Evolutionary conservation across 495 filamentous ascomycete species (phyloP).

Genomic region (Penicillium antarcticum): DNA sequence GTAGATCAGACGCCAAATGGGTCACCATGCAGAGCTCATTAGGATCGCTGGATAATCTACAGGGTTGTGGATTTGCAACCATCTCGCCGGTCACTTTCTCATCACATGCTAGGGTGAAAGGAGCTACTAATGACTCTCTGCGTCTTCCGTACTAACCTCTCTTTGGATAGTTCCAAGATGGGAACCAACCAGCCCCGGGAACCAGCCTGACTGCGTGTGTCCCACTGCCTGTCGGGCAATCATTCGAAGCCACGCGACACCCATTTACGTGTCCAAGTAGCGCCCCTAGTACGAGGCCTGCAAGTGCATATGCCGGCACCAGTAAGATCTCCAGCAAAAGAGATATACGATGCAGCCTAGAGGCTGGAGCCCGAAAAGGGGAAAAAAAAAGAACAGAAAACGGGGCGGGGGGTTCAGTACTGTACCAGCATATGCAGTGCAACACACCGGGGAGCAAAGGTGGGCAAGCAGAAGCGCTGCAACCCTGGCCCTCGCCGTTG

Average conservation of each 20-base stretch:
- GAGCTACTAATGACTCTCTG: neutral
- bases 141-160: neutral
- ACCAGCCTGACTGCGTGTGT: neutral
- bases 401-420: neutral
- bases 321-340: no score
- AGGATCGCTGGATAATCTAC: conserved; percentile 8
- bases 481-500: conserved; percentile 1
- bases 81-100: conserved; percentile 6
- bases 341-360: neutral
- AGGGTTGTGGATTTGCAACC: conserved; percentile 14
- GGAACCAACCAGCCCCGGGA: neutral
- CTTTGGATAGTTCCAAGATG: neutral
- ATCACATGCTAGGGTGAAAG: conserved; percentile 9
- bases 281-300: neutral
- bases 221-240: neutral
- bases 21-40: neutral
- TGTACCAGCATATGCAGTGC: conserved; percentile 9
- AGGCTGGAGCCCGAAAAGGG: neutral
- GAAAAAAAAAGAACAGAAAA: neutral
- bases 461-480: neutral
- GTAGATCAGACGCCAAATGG: neutral
- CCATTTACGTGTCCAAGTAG: neutral
- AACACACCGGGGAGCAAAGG: conserved; percentile 4
- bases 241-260: conserved; percentile 16
- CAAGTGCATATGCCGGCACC: no score